Evolutionary conservation across 2,329 filamentous ascomycete genomes (phyloP).

Genomic region (Sclerotinia sclerotiorum): DNA sequence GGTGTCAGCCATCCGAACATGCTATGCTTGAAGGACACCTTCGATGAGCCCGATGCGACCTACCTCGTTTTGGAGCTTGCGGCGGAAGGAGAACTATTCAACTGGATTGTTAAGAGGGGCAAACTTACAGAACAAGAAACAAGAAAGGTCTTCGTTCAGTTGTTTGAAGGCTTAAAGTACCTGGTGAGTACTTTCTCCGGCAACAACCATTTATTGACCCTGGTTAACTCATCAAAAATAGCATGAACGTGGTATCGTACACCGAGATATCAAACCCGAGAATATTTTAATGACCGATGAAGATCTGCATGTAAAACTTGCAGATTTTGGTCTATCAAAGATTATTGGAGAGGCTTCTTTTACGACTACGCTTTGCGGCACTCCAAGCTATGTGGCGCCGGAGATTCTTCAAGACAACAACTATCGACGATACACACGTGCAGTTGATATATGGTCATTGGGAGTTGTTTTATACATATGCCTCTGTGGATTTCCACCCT

Average conservation of each 20-base stretch:
- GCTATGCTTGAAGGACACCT: conserved; percentile 90
- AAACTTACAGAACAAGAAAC: conserved; percentile 83
- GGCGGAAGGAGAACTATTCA: conserved; percentile 91
- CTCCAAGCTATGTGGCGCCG: conserved; percentile 95
- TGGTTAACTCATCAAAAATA: conserved; percentile 46
- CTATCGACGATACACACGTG: conserved; percentile 86
- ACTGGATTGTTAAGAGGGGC: conserved; percentile 86
- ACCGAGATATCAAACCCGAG: conserved; percentile 73
- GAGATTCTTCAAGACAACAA: conserved; percentile 85
- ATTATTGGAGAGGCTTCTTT: conserved; percentile 99
- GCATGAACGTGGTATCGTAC: conserved; percentile 97
- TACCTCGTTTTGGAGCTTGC: conserved; percentile 91
- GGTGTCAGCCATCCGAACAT: conserved; percentile 94
- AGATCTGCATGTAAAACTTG: conserved; percentile 82
- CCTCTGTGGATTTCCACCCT: conserved; percentile 93
- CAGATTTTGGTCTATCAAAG: conserved; percentile 95
- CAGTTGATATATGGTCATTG: conserved; percentile 94
- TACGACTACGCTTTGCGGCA: conserved; percentile 92
- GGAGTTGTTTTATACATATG: conserved; percentile 99
- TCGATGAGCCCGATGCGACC: conserved; percentile 85
- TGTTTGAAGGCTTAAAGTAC: conserved; percentile 94
- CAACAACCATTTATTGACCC: background rate
- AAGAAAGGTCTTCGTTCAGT: conserved; percentile 82
- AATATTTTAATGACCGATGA: conserved; percentile 81
- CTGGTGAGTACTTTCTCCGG: conserved; percentile 59